Evolutionary conservation across 2,329 filamentous ascomycete genomes (phyloP), one percentile per base, ranked within the genome.

Genomic region (Septoria petroselini): DNA sequence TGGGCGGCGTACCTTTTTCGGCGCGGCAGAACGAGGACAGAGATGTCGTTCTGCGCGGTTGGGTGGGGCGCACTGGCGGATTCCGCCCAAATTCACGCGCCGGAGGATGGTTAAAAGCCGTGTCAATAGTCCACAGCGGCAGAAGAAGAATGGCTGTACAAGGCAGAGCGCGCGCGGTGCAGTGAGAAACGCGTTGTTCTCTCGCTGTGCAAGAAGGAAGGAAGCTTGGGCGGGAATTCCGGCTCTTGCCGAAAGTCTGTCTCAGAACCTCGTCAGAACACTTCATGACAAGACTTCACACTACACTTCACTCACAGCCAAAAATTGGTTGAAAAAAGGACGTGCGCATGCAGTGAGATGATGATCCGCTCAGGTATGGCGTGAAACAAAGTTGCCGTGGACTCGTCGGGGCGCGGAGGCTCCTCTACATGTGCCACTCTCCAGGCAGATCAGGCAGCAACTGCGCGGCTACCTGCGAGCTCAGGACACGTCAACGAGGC

Each of bases 61-160:
- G 31, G 12, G 5, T 4, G 12, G n/a, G 19, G 12, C 35, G 19
- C 19, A 19, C 11, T 23, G 30, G 19, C 23, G 9, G 9, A 27
- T n/a, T n/a, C n/a, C n/a, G n/a, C n/a, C 5, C 23, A 27, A 27
- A 19, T 17, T 12, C 23, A 44, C 50, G 50, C 50, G 50, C 44
- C 50, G 48, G 44, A 40, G 40, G 41, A 41, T 21, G 37, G 33
- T 11, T 14, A n/a, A 15, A 48, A 53, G 31, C 27, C 17, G 41
- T 34, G n/a, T n/a, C n/a, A n/a, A n/a, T n/a, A n/a, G n/a, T n/a
- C n/a, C n/a, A n/a, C n/a, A n/a, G n/a, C n/a, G 17, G 11, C 25
- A 44, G 41, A 41, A 35, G 27, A 48, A 39, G 35, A 31, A 29
- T 19, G 29, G 21, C 25, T 25, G 43, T 21, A 39, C 34, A 29